Evolutionary conservation across 2,329 filamentous ascomycete genomes (phyloP), one percentile per base, ranked within the genome.

Genomic region (Gnomoniopsis sp.): DNA sequence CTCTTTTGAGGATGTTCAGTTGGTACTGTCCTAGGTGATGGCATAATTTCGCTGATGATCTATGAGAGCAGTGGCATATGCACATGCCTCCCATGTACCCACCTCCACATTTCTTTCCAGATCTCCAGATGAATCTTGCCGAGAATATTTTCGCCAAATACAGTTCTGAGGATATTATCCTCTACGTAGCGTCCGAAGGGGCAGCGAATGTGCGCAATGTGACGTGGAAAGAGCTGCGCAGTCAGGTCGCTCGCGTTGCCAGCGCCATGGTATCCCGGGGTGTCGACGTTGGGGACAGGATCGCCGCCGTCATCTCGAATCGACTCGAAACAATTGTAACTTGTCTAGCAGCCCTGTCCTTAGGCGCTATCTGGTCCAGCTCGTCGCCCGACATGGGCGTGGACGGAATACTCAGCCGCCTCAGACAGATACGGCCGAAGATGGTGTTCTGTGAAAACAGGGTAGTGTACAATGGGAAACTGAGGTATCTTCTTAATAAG

Each of bases 281-380:
- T 15, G 34, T 59, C 10, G 12, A 21, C 6, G 26, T 12, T 15
- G 57, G 57, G 2, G 57, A 59, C 14, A 11, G 49, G 19, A 56
- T 64, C 49, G 60, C 60, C 0, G 60, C 53, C 2, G 60, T 64
- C 10, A 50, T 62, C 6, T 55, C 58, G 21, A 64, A 63, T 30
- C 57, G 55, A 19, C 46, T 55, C 3, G 53, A 61, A 12, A 53
- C 62, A 4, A 23, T 64, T 8, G 58, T 61, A 14, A 11, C 55
- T 26, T 61, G 56, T 4, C 57, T 61, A 6, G 62, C 62, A 2
- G 30, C 53, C 2, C 50, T 59, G 4, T 57, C 58, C 3, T 22
- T 64, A 14, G 62, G 62, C 7, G 62, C 62, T 2, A 23, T 61
- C 19, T 64, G 58, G 56, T 63, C 62, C 14, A 55, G 49, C 14